Conservation (phyloP, 257 asterid species). For the Salvia hispanica region DNA sequence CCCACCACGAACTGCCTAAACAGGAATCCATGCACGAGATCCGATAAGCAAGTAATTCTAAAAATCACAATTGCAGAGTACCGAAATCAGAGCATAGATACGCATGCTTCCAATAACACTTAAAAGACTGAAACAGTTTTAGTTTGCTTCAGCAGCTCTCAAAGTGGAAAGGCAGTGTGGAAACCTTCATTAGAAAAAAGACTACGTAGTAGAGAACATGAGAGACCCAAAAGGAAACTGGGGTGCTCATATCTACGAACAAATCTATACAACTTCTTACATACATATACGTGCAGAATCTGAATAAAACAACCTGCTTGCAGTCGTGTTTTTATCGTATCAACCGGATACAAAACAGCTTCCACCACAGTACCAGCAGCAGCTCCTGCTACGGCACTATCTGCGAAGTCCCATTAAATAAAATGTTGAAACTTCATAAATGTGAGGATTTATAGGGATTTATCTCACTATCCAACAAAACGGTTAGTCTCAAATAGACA, state of each 20-base stretch:
- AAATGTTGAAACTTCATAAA: slow-evolving; percentile 3
- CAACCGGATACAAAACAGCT: slow-evolving; percentile 63
- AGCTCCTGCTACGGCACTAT: slow-evolving; percentile 72
- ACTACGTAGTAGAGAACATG: not conserved
- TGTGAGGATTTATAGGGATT: slow-evolving; percentile 15
- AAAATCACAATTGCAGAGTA: not conserved
- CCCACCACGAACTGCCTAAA: slow-evolving; percentile 67
- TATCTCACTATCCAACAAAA: not conserved
- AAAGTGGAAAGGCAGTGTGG: slow-evolving; percentile 1
- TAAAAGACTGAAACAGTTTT: not conserved
- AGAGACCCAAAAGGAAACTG: not conserved
- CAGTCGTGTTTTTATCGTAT: slow-evolving; percentile 71
- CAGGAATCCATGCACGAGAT: slow-evolving; percentile 30
- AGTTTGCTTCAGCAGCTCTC: not conserved
- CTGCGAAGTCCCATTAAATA: slow-evolving; percentile 38
- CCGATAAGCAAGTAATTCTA: slow-evolving; percentile 17
- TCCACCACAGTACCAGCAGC: slow-evolving; percentile 72
- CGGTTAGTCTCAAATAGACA: not conserved
- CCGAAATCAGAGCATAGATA: not conserved
- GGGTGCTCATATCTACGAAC: not conserved
- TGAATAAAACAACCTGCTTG: slow-evolving; percentile 55
- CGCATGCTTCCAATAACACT: slow-evolving; percentile 2
- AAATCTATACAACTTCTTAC: not conserved
- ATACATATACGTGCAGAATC: not conserved
- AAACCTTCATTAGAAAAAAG: not conserved